Evolutionary conservation across 2,329 filamentous ascomycete species (phyloP).

Genomic region (Paracamarosporium sp.): DNA sequence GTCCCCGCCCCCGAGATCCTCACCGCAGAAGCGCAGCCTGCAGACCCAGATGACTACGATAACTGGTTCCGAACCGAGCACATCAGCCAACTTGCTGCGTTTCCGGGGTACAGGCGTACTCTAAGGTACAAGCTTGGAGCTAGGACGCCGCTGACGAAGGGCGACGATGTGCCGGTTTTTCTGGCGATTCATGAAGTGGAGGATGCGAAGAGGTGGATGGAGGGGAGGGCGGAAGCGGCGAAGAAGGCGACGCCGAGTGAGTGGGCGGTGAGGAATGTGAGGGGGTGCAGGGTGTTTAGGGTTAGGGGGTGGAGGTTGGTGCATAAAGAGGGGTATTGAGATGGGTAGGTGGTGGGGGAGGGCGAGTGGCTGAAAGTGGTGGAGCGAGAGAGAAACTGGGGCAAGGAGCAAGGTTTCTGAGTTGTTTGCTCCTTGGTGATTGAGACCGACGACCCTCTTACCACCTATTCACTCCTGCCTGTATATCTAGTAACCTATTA

Average conservation of each 20-base stretch:
- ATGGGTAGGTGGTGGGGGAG: no score
- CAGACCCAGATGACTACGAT: neutral
- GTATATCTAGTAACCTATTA: no score
- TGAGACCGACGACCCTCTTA: no score
- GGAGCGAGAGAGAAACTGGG: no score
- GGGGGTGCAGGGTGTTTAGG: neutral
- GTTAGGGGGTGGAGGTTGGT: conserved; percentile 3
- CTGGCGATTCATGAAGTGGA: neutral
- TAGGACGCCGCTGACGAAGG: neutral
- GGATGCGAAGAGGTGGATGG: neutral
- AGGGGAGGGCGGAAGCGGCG: neutral
- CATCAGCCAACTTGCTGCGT: neutral
- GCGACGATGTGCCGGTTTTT: neutral
- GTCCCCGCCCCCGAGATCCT: neutral
- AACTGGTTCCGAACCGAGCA: neutral
- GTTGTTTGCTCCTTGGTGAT: no score
- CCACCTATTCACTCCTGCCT: no score
- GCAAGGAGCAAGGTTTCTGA: no score
- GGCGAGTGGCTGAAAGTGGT: neutral
- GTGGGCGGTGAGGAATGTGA: conserved; percentile 1
- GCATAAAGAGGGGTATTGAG: neutral
- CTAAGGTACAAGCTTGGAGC: neutral
- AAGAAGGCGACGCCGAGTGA: neutral
- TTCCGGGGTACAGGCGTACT: neutral
- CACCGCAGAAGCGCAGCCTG: neutral